Percentiles rank a stretch among this genome's conserved stretches.
These are phyloP conservation scores for Chenopodium formosanum DNA, from an alignment of 148 eudicot species.

Conservation along the genomic window DNA sequence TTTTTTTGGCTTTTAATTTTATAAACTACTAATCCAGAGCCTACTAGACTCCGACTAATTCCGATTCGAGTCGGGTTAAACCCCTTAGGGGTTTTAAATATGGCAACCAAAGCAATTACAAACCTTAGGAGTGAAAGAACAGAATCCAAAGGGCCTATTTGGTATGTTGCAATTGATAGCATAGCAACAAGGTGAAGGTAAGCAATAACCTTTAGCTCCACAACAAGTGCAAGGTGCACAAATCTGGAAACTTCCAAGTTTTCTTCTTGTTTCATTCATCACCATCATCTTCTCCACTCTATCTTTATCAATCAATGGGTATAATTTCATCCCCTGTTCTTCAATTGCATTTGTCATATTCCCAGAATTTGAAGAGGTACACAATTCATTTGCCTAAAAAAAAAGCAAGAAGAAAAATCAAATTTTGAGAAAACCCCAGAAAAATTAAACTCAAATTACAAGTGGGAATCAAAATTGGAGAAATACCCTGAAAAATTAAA, in stretches of 20 bases:
- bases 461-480: not conserved
- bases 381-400: slow-evolving; percentile 43
- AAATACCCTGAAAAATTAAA: slow-evolving; percentile 4
- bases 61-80: not conserved
- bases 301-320: slow-evolving; percentile 52
- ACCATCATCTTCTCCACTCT: slow-evolving; percentile 47
- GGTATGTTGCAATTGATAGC: slow-evolving; percentile 98
- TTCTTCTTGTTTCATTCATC: slow-evolving; percentile 73
- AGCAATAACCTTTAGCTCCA: slow-evolving; percentile 63
- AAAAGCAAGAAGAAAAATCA: not conserved
- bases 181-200: slow-evolving; percentile 93
- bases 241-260: slow-evolving; percentile 75
- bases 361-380: slow-evolving; percentile 26
- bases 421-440: slow-evolving; percentile 9
- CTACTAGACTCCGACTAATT: not conserved
- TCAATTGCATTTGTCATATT: slow-evolving; percentile 25
- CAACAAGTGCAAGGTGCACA: slow-evolving; percentile 93
- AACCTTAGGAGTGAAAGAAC: slow-evolving; percentile 81
- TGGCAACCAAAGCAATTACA: slow-evolving; percentile 96
- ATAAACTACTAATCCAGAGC: not conserved
- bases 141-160: slow-evolving; percentile 90
- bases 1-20: not conserved
- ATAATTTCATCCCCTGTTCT: slow-evolving; percentile 35
- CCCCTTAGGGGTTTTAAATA: slow-evolving; percentile 28
- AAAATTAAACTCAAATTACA: not conserved